Base-by-base conservation (phyloP, 2,329 filamentous ascomycete genomes). In the Apiospora hydei region DNA sequence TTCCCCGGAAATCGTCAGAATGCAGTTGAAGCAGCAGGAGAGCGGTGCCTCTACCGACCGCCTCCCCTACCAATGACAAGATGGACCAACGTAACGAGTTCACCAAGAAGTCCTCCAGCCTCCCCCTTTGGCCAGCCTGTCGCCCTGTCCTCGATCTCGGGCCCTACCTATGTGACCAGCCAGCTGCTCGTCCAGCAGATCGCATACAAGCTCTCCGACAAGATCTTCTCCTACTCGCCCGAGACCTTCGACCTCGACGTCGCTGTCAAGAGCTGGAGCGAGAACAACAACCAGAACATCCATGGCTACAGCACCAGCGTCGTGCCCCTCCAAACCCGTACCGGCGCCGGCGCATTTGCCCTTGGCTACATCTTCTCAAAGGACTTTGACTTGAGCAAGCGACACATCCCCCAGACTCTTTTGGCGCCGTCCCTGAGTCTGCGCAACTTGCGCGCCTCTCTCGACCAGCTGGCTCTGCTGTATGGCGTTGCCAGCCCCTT, bases 301-400 rank as follows among this genome's bases (percentile, higher is more conserved):
- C 91, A 95, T 84, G 94, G 94, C 77, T 93, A 95, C 80, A 84
- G 90, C 74, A 96, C 96, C 68, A 86, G 90, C 18, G 90, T 98
- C 67, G 88, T 95, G 73, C 85, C 93, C 34, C 90, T 98, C 79
- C 93, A 99, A 86, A 97, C 95, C 61, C 90, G 96, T 70, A 90
- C 93, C 71, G 96, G 96, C 72, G 96, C 96, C 70, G 96, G 96
- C 71, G 91, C 93, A 75, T 93, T 98, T 80, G 95, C 96, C 30
- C 89, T 99, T 68, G 96, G 96, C 72, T 99, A 99, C 85, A 94
- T 98, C 82, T 99, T 98, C 88, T 98, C 95, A 73, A 94, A 94
- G 79, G 96, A 99, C 84, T 98, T 98, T 79, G 95, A 98, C 82
- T 84, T 98, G 78, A 91, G 89, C 85, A 98, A 96, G 88, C 91